Evolutionary conservation across 1,139 yeast species (phyloP), one percentile per base, ranked within the genome.

Genomic region (Geotrichum europaeum): DNA sequence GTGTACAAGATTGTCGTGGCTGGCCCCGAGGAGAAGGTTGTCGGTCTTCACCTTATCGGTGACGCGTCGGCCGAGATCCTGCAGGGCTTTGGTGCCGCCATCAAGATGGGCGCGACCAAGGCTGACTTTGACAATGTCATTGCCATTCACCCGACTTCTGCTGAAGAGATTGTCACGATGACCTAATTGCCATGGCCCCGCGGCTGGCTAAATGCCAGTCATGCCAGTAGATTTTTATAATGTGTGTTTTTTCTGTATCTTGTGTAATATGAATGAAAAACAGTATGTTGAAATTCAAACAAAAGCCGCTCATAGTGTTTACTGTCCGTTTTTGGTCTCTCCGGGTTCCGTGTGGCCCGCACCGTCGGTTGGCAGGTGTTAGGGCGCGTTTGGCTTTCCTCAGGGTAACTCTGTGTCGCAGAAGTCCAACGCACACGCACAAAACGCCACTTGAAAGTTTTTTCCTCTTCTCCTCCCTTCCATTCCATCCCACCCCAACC

Each of bases 101-200:
- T 94, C 67, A 91, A 91, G 78, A 76, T 76, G 79, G 99, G 99
- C 49, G 99, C 99, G 53, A 94, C 99, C 55, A 94, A 94, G 80
- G 84, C 84, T 58, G 97, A 94, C 74, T 92, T 94, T 66, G 99
- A 94, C 76, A 86, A 79, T 73, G 89, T 96, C 77, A 98, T 94
- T 47, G 99, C 99, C 55, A 94, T 94, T 71, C 99, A 94, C 75
- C 99, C 99, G 65, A 92, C 99, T 1, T 85, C 96, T 66, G 99
- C 99, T 52, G 99, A 94, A 78, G 99, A 94, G 77, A 77, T 94
- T 63, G 99, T 94, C 52, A 94, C 99, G 36, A 79, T 94, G 84
- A 81, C 79, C 62, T 87, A 79, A 72, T 59, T 18, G 3, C 4
- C 36, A 12, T 53, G 22, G 40, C 15, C 1, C 15, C 5, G 10